Evolutionary conservation across 345 rosid species (phyloP), one percentile per base, ranked within the genome.

Genomic region (Syzygium oleosum): DNA sequence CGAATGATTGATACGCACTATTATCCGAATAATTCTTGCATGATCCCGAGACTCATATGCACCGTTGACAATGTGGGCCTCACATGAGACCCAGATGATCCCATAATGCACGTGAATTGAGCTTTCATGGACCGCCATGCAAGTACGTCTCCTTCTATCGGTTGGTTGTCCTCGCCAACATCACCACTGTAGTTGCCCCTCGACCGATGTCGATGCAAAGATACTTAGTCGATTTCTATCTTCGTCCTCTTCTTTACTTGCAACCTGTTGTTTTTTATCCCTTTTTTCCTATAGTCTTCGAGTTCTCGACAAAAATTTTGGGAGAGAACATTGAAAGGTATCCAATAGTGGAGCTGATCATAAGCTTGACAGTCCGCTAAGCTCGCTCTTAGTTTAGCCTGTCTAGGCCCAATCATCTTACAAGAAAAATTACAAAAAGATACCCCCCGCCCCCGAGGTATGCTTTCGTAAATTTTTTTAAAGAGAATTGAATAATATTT

Each of bases 231-330:
- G 19, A 31, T 63, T 7, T 17, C 3, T 5, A 65, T 65, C 1
- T 8, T 65, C 12, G 31, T 7, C 3, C 12, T 65, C 41, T 65
- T 31, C 6, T 31, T 65, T 16, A 65, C 11, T 4, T 0, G 78
- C 1, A 15, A 10, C 43, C 1, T 7, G 1, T 65, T 65, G 43
- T 65, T 6, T 65, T 59, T 63, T 29, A 14, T 3, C 16, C 12
- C 22, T 15, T 5, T 27, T 5, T 12, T 13, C 3, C 17, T 2
- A 4, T 0, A 0, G 12, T 65, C 3, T 16, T 29, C 0, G 12
- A 31, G 43, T 65, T 31, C 78, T 65, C 1, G 3, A 27, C 29
- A 2, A 1, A 59, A n/a, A 58, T 59, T 59, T 59, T 59, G 31
- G 31, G 65, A 27, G 65, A 65, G 78, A 29, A 65, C 0, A 4